Evolutionary conservation across 768 basidiomycete genomes (phyloP), one percentile per base, ranked within the genome.

Genomic region (Jaapia argillacea): DNA sequence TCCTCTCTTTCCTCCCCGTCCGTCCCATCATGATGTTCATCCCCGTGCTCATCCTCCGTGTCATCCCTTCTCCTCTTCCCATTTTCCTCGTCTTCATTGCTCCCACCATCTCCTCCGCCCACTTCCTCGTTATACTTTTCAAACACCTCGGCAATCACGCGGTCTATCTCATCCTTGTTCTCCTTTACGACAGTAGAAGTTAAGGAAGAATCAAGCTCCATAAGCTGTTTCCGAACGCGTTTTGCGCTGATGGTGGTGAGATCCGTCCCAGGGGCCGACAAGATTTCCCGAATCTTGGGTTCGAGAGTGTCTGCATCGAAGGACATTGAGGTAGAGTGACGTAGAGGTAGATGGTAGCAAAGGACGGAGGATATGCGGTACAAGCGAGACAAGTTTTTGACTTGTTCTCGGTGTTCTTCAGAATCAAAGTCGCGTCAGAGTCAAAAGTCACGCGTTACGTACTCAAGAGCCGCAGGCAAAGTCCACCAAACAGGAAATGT

Each of bases 241-340:
- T 89, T 94, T 37, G 90, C 91, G 58, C 80, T 85, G 61, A 91
- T 86, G 37, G 81, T 84, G 37, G 68, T 48, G 54, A 91, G 71
- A 69, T 91, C 84, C 38, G 75, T 81, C 38, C 77, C 80, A 3
- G 88, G 88, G 16, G 81, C 80, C 24, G 75, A 70, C 41, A 91
- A 76, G 58, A 91, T 86, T 46, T 69, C 64, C 50, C 69, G 70
- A 56, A 91, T 81, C 46, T 66, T 70, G 10, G 72, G 69, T 59
- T 79, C 74, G 50, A 87, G 70, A 10, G 37, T 7, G 12, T 38
- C 10, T 21, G 22, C 37, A 21, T 38, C 37, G 16, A 33, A 33
- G 16, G 31, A 33, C 31, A 33, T 33, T 16, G n/a, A n/a, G n/a
- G n/a, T n/a, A n/a, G n/a, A n/a, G n/a, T n/a, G n/a, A n/a, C n/a